Evolutionary conservation across 352 stramenopile species (phyloP).

Genomic region (Stramenopiles sp.): DNA sequence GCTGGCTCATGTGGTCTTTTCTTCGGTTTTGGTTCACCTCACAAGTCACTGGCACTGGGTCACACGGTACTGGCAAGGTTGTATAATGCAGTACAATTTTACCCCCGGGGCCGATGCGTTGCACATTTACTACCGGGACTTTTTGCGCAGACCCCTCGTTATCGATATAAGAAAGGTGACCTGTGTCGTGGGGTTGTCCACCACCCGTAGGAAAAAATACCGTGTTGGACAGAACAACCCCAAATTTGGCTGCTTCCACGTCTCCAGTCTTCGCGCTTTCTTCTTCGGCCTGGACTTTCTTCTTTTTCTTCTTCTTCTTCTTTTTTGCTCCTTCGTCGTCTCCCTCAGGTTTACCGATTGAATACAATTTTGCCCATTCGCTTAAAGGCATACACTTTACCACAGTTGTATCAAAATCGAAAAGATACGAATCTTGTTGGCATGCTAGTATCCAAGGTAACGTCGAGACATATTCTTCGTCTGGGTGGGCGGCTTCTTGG

Average conservation of each 20-base stretch:
- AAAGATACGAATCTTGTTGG: not conserved
- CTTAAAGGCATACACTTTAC: not conserved
- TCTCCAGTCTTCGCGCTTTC: too few relatives aligned
- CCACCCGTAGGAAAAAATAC: conserved; percentile 61
- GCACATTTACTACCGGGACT: not conserved
- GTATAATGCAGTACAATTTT: not conserved
- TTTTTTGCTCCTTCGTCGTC: not conserved
- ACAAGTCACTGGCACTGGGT: conserved; percentile 26
- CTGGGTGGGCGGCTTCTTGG: too few relatives aligned
- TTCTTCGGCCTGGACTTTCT: conserved; percentile 11
- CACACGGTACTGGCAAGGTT: not conserved
- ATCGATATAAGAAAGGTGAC: conserved; percentile 22
- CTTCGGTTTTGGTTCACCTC: conserved; percentile 46
- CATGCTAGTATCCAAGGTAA: not conserved
- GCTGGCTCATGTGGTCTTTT: conserved; percentile 64
- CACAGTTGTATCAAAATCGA: not conserved
- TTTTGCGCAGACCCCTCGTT: not conserved
- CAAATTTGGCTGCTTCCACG: conserved; percentile 9
- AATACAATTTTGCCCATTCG: not conserved
- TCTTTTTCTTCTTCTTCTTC: conserved; percentile 16
- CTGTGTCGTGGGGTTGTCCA: conserved; percentile 56
- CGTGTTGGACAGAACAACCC: conserved; percentile 19
- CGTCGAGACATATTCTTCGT: not conserved
- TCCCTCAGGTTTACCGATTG: not conserved
- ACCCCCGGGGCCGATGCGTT: not conserved